Evolutionary conservation across 805 yeast species (phyloP).

Genomic region (Ogataea parapolymorpha): DNA sequence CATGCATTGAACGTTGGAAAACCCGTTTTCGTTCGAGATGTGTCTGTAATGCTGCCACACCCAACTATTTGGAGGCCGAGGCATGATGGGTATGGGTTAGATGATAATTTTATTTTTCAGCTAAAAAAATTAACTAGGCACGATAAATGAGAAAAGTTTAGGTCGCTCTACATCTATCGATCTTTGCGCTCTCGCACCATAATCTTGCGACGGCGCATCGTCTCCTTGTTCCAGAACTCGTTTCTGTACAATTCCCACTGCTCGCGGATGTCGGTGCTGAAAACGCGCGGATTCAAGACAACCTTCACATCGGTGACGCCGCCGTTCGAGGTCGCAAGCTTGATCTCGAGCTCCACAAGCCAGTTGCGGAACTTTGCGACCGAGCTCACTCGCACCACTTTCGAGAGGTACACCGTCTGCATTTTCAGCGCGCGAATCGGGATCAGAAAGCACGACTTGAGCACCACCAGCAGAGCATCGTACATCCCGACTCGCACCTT

Average conservation of each 20-base stretch:
- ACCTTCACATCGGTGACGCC: conserved; percentile 80
- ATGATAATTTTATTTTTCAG: not conserved
- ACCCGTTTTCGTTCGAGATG: conserved; percentile 20
- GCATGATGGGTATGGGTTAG: conserved; percentile 22
- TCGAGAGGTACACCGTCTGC: conserved; percentile 8
- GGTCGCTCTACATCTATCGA: conserved; percentile 1
- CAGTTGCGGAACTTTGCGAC: conserved; percentile 20
- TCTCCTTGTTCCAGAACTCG: conserved; percentile 90
- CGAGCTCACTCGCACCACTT: conserved; percentile 5
- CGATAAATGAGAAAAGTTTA: not conserved
- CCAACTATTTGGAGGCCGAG: conserved; percentile 36
- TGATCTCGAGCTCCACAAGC: conserved; percentile 25
- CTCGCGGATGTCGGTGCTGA: conserved; percentile 79
- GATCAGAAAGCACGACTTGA: conserved; percentile 15
- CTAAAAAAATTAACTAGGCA: not conserved
- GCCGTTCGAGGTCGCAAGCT: conserved; percentile 39
- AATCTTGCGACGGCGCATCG: conserved; percentile 51
- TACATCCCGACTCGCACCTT: conserved; percentile 46
- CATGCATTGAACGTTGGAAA: conserved; percentile 28
- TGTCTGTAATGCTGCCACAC: conserved; percentile 36
- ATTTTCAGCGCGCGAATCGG: conserved; percentile 16
- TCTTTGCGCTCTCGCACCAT: conserved; percentile 19
- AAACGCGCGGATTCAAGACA: conserved; percentile 75
- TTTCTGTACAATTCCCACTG: conserved; percentile 93
- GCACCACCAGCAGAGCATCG: conserved; percentile 29